Conservation (phyloP, 768 basidiomycete species). For the Russula griseocarnosa region DNA sequence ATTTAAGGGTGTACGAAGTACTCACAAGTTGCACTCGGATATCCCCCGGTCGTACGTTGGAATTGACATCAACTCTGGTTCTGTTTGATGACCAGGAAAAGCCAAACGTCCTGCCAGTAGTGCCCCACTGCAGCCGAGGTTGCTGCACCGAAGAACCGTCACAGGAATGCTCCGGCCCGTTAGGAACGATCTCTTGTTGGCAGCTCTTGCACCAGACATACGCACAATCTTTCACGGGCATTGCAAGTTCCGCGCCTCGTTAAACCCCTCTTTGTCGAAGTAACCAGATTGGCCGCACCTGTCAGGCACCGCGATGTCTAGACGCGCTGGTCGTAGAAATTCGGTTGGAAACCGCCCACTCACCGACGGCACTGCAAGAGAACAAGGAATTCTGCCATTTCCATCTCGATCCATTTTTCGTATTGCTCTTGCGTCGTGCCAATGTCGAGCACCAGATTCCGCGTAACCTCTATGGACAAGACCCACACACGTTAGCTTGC, state of each 20-base stretch:
- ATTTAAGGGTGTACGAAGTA: constrained; percentile 35
- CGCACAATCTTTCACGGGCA: constrained; percentile 32
- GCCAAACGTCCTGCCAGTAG: constrained; percentile 31
- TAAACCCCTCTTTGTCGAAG: constrained; percentile 33
- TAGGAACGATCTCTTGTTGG: constrained; percentile 29
- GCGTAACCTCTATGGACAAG: constrained; percentile 11
- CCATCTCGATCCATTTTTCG: constrained; percentile 43
- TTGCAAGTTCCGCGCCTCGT: constrained; percentile 26
- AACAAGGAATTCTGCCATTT: constrained; percentile 43
- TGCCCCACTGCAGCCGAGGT: constrained; percentile 27
- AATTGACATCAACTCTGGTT: not conserved
- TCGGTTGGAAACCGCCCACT: constrained; percentile 11
- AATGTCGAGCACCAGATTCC: constrained; percentile 40
- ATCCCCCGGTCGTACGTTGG: constrained; percentile 47
- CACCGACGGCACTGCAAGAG: constrained; percentile 51
- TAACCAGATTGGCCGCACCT: constrained; percentile 28
- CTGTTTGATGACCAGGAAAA: not conserved
- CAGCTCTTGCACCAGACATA: constrained; percentile 37
- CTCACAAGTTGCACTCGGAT: constrained; percentile 46
- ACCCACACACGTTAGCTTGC: not conserved
- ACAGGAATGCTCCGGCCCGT: constrained; percentile 32
- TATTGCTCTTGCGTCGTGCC: constrained; percentile 44
- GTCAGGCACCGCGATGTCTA: not conserved
- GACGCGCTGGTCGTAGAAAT: not conserved
- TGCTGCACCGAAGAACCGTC: constrained; percentile 35